Evolutionary conservation across 768 basidiomycete genomes (phyloP), one percentile per base, ranked within the genome.

Genomic region (Melanogaster broomeanus): DNA sequence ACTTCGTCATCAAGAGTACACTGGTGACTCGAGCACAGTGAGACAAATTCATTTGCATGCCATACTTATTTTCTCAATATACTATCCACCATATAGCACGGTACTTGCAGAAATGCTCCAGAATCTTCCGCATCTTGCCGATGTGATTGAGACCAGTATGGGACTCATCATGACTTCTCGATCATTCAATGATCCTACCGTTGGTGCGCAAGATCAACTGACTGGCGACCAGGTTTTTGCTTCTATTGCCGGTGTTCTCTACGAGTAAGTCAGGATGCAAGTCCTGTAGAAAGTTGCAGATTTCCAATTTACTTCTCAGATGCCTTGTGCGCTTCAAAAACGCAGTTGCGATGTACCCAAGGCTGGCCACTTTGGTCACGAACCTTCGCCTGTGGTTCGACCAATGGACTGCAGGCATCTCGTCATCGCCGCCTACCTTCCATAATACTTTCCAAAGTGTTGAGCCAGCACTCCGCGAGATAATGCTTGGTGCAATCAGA

Each of bases 281-380:
- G 39, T 60, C 16, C 45, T 61, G 1, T 44, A 53, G 9, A 49
- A 62, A 60, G 67, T 46, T n/a, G 61, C 42, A 16, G 46, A 22
- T 22, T 51, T 15, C 62, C 11, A 5, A 34, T 12, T 12, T 12
- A n/a, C 25, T 28, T 22, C 2, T 28, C 45, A 86, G 85, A 55
- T 81, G 72, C 45, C 58, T 86, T 7, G 73, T 72, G 5, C 82
- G 83, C 3, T 86, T 85, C 68, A 83, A 84, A 63, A 77, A 80
- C 39, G 76, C 77, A 0, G 65, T 79, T 10, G 66, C 71, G 2
- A 74, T 66, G 22, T 73, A 81, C 51, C 81, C 81, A 0, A 62
- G 69, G 22, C 63, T 87, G 2, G 58, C 58, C 0, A 51, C 61
- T 2, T 60, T 82, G 18, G 74, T 83, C 4, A 58, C 65, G 6